Base-by-base conservation (phyloP, 441 rosid genomes). In the Sinapis alba region DNA sequence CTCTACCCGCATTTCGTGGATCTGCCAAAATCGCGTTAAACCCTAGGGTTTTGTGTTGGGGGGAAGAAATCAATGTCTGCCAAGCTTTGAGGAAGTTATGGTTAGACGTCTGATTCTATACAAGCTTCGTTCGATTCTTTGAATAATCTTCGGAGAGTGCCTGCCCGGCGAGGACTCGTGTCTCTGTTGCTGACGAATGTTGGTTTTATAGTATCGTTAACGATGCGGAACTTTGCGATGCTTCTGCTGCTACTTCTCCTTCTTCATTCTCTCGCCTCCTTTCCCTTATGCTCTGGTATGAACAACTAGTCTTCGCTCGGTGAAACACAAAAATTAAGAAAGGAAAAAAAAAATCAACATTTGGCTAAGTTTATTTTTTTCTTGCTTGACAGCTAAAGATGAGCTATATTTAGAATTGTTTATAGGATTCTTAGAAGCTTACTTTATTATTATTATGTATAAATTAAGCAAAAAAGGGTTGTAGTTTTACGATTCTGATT, bases 1-100 rank as follows among this genome's bases (percentile, higher is more conserved):
- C 81, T 72, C 78, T 62, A 78, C 70, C 85, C 92, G 91, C 89
- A 62, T 88, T 87, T 86, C 77, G 74, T 85, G 93, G 94, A 93
- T 93, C 97, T 78, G 71, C 69, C 30, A 10, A 51, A 63, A 36
- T 63, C 66, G 71, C 71, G 78, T 73, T 59, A 79, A 80, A 82
- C 71, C 76, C 77, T 89, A 89, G 92, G 96, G 89, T 86, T 88
- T 82, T 63, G 3, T 9, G 34, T 13, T 6, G 36, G 54, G 15
- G 15, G 60, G 84, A 77, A 13, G 69, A 51, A 45, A 50, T 68
- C 58, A 68, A 71, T 72, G 71, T 71, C 21, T 82, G 61, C 28
- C 61, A 58, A 81, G 85, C 83, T 53, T 69, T 79, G 85, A 79
- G 50, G 81, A 45, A 79, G 72, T 69, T 79, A 50, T 65, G 67